Evolutionary conservation across 1,139 yeast species (phyloP).

Genomic region (Zygosaccharomyces pseudobailii): DNA sequence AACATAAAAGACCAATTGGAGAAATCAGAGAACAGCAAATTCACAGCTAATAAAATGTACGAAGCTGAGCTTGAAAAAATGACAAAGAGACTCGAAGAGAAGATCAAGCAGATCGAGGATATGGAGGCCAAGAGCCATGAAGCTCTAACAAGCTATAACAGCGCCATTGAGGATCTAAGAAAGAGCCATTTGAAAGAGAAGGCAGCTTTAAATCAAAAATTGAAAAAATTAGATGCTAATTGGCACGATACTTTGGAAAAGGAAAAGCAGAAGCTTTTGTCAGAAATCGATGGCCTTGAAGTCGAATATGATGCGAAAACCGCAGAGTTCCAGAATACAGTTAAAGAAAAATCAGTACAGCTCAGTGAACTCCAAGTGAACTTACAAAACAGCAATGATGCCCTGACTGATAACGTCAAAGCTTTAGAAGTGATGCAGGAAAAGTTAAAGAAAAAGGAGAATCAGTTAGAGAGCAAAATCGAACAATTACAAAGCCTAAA

Average conservation of each 20-base stretch:
- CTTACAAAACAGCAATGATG: conserved; percentile 1
- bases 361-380: background rate
- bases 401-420: background rate
- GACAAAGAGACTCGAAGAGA: background rate
- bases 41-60: background rate
- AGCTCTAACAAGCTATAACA: background rate
- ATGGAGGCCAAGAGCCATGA: background rate
- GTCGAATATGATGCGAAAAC: conserved; percentile 3
- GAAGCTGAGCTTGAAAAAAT: background rate
- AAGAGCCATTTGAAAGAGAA: conserved; percentile 1
- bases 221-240: conserved; percentile 2
- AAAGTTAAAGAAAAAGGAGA: background rate
- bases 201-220: conserved; percentile 1
- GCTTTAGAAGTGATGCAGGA: background rate
- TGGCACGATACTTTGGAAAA: conserved; percentile 10
- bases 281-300: conserved; percentile 1
- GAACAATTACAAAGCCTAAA: background rate
- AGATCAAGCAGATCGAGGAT: conserved; percentile 1
- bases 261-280: conserved; percentile 3
- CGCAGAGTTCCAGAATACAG: background rate
- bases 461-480: background rate
- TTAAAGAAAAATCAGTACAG: background rate
- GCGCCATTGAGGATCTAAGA: conserved; percentile 4
- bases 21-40: conserved; percentile 4
- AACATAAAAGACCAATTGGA: conserved; percentile 5